Percentiles rank a stretch among this genome's conserved stretches.
Conservation (phyloP, 225 moss, liverwort and hornwort genomes). For the Pseudoscleropodium purum region DNA sequence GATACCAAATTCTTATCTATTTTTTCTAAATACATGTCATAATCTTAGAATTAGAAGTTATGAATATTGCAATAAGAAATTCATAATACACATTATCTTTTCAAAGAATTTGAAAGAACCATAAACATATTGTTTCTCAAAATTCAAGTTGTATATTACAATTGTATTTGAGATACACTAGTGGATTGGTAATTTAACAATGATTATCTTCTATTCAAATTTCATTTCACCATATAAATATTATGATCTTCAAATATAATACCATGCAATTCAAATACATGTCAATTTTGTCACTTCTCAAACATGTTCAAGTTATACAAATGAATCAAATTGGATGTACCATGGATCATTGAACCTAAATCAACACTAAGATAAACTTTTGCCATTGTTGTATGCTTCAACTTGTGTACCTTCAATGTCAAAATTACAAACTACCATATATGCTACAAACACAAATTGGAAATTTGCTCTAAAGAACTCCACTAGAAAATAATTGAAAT, state of each 20-base stretch:
- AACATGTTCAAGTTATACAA: neutral
- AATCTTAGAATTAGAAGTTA: neutral
- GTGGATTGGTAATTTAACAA: neutral
- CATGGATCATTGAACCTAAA: too few species aligned
- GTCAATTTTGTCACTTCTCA: neutral
- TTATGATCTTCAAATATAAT: neutral
- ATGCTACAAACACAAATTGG: neutral
- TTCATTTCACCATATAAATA: neutral
- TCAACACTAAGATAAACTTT: too few species aligned
- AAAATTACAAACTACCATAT: neutral
- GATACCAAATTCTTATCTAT: neutral
- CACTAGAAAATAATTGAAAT: neutral
- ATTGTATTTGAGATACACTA: neutral
- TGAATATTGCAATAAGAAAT: neutral
- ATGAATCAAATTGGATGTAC: too few species aligned
- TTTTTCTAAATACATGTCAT: neutral
- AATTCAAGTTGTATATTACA: neutral
- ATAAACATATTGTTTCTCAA: neutral
- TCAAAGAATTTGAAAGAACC: too few species aligned
- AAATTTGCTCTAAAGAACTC: neutral
- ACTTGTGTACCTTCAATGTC: too few species aligned
- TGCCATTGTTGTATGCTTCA: neutral
- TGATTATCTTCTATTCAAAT: neutral
- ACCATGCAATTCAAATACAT: neutral
- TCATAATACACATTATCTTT: accelerated